A percentile compares a stretch with the other conserved stretches of the same genome.
These are phyloP conservation scores for Yamadazyma sp. DNA, from an alignment of 805 yeast species.

Conservation along the genomic window DNA sequence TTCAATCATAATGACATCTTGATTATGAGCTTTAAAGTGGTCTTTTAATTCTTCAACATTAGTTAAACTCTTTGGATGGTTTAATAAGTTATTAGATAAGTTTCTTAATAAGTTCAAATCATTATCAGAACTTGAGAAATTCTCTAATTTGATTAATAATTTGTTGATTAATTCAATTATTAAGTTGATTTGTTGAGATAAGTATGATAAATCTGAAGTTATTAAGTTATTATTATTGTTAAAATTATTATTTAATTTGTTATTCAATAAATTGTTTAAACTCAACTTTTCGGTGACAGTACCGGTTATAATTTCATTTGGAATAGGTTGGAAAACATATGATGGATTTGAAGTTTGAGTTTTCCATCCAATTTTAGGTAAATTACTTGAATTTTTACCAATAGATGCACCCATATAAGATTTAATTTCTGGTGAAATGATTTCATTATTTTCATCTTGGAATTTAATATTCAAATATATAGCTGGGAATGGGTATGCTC, in stretches of 20 bases:
- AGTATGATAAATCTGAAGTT: slow-evolving; percentile 36
- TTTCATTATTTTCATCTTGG: slow-evolving; percentile 42
- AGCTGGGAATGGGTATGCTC: slow-evolving; percentile 74
- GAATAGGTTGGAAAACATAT: slow-evolving; percentile 74
- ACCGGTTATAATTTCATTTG: slow-evolving; percentile 58
- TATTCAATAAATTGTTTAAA: slow-evolving; percentile 36
- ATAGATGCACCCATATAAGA: slow-evolving; percentile 79
- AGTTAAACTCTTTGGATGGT: slow-evolving; percentile 48
- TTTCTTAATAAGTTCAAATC: slow-evolving; percentile 63
- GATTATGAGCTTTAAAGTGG: slow-evolving; percentile 67
- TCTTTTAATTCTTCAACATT: slow-evolving; percentile 52
- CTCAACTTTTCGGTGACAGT: slow-evolving; percentile 56
- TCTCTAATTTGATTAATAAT: slow-evolving; percentile 47
- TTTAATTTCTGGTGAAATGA: slow-evolving; percentile 51
- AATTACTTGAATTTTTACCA: slow-evolving; percentile 37
- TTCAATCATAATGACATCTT: slow-evolving; percentile 79
- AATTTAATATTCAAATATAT: slow-evolving; percentile 73
- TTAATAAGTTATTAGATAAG: slow-evolving; percentile 55
- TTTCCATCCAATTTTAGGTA: slow-evolving; percentile 37
- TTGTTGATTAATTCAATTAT: slow-evolving; percentile 47
- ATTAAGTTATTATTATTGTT: slow-evolving; percentile 18
- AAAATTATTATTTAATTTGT: slow-evolving; percentile 16
- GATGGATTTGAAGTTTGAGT: slow-evolving; percentile 28
- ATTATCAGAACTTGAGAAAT: slow-evolving; percentile 34
- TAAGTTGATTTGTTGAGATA: slow-evolving; percentile 43